Evolutionary conservation across 2,329 filamentous ascomycete genomes (phyloP), one percentile per base, ranked within the genome.

Genomic region (Trichophaea hybrida): DNA sequence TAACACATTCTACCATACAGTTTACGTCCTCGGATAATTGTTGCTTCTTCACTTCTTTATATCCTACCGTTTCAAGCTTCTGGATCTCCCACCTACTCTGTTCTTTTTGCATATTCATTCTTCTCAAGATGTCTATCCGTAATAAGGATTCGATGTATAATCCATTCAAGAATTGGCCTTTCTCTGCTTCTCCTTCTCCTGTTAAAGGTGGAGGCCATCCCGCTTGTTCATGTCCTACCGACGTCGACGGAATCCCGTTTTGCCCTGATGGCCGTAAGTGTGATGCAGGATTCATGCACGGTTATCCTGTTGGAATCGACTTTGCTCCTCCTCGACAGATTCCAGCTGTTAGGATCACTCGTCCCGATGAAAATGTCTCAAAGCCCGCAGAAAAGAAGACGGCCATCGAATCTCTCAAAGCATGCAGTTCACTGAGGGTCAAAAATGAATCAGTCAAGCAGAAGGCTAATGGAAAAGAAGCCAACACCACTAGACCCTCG

Each of bases 121-220:
- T 32, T 24, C 32, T 55, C 38, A 33, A 32, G 32, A 55, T 55
- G 53, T 55, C 53, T 40, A 13, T 46, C 31, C 35, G 38, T n/a
- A 31, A 51, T 13, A 35, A 53, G 6, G 24, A 8, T 24, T 12
- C 55, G n/a, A 24, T 57, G 15, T 34, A 10, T 40, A 57, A 49
- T 49, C 44, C 55, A 4, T 57, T 49, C 44, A 49, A 49, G 32
- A 49, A 57, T n/a, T 57, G 55, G 55, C 55, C 55, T 1, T 57
- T 57, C 34, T n/a, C 55, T 31, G 15, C 10, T 17, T 5, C 55
- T n/a, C 12, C 34, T 15, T 34, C 51, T 6, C 15, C 55, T 32
- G 5, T 31, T n/a, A 43, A 31, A 17, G 10, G 10, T 24, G 34
- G 31, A n/a, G 4, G 49, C 15, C 13, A 31, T 35, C 32, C 31